Percentiles rank a stretch among this genome's conserved stretches.
These are phyloP conservation scores for Apiotrichum montevideense DNA, from an alignment of 1,284 basidiomycete species.

Conservation along the genomic window DNA sequence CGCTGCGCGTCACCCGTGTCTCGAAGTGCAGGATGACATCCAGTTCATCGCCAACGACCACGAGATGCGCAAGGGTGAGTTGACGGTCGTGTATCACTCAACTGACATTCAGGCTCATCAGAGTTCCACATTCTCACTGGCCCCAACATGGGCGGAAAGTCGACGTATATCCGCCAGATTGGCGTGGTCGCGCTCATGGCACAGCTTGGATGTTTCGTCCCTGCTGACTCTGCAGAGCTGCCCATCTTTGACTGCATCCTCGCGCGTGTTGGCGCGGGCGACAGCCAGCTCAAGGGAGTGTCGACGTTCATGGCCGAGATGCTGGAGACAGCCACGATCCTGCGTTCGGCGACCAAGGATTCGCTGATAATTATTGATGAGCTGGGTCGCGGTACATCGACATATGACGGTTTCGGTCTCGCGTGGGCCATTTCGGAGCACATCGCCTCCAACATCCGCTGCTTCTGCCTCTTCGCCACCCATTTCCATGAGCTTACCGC, in stretches of 20 bases:
- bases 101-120: constrained; percentile 32
- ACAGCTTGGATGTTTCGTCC: constrained; percentile 91
- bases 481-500: constrained; percentile 97
- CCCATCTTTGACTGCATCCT: constrained; percentile 96
- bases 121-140: constrained; percentile 57
- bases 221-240: constrained; percentile 73
- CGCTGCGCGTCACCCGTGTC: constrained; percentile 88
- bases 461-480: constrained; percentile 93
- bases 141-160: constrained; percentile 95
- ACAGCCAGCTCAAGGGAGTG: constrained; percentile 94
- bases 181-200: constrained; percentile 94
- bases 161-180: constrained; percentile 82
- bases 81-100: neutral
- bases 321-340: constrained; percentile 85
- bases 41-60: constrained; percentile 90
- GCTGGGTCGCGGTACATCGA: constrained; percentile 94
- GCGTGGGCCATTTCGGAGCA: constrained; percentile 99
- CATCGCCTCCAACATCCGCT: constrained; percentile 83
- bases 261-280: constrained; percentile 93
- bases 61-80: constrained; percentile 35
- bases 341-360: constrained; percentile 85
- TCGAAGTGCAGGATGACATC: constrained; percentile 94
- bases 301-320: constrained; percentile 99
- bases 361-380: constrained; percentile 98
- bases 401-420: constrained; percentile 96